Evolutionary conservation across 352 stramenopile species (phyloP).

Genomic region (Thraustochytrium striatum): DNA sequence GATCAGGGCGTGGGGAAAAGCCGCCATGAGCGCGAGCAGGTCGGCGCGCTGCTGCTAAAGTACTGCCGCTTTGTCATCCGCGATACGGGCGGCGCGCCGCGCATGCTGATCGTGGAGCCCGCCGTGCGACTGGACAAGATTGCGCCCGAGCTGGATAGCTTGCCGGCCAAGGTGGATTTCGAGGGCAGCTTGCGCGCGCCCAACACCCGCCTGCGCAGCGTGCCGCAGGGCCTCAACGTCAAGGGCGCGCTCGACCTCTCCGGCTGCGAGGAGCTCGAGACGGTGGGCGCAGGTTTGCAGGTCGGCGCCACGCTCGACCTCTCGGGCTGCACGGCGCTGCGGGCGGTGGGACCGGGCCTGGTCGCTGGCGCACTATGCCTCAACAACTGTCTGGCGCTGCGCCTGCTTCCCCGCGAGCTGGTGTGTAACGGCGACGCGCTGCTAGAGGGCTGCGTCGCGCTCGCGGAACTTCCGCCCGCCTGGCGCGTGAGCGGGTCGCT

Average conservation of each 20-base stretch:
- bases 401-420: neutral
- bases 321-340: neutral
- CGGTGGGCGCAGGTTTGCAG: neutral
- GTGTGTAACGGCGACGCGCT: neutral
- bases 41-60: neutral
- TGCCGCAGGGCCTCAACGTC: neutral
- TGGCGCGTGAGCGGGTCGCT: neutral
- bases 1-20: neutral
- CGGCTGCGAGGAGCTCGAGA: neutral
- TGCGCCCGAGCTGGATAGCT: neutral
- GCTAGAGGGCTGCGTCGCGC: neutral
- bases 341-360: too few species aligned
- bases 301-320: neutral
- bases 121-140: neutral
- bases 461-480: neutral
- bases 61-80: neutral
- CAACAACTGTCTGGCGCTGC: neutral
- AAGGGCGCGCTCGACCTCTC: neutral
- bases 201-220: neutral
- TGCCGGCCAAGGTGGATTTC: neutral
- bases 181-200: neutral
- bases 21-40: neutral
- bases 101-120: neutral
- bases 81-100: neutral
- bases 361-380: neutral